Evolutionary conservation across 2,329 filamentous ascomycete genomes (phyloP).

Genomic region (Paecilomyces sp.): DNA sequence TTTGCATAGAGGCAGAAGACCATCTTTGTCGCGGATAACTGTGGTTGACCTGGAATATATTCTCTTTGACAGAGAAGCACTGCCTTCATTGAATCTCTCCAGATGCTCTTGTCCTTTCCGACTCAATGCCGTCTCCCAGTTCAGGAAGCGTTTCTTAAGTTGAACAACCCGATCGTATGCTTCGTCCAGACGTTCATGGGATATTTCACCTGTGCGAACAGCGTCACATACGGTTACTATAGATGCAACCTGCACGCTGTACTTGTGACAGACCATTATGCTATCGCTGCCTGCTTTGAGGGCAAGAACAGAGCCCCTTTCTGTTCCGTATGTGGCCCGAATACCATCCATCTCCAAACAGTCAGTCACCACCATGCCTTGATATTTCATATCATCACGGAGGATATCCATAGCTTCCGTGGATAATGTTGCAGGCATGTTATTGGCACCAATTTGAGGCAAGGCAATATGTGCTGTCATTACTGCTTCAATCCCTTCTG

Average conservation of each 20-base stretch:
- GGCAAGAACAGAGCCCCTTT: constrained; percentile 33
- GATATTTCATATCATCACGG: constrained; percentile 36
- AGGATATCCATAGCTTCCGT: constrained; percentile 30
- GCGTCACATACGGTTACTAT: constrained; percentile 33
- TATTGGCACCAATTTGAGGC: constrained; percentile 24
- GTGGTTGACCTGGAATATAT: constrained; percentile 35
- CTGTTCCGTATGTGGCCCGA: constrained; percentile 33
- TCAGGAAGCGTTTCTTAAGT: constrained; percentile 31
- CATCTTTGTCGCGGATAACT: constrained; percentile 26
- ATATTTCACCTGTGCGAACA: constrained; percentile 26
- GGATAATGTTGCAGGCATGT: constrained; percentile 35
- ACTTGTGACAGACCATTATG: constrained; percentile 41
- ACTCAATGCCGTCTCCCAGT: constrained; percentile 22
- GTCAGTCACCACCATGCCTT: constrained; percentile 39
- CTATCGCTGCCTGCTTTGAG: constrained; percentile 39
- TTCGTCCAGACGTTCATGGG: constrained; percentile 21
- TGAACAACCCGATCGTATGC: constrained; percentile 26
- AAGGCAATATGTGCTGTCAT: constrained; percentile 42
- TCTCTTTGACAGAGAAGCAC: constrained; percentile 21
- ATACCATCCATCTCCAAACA: constrained; percentile 42
- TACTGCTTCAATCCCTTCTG: constrained; percentile 35
- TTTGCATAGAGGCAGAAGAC: constrained; percentile 23
- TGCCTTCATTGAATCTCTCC: constrained; percentile 16
- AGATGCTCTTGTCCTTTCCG: constrained; percentile 12
- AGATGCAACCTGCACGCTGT: constrained; percentile 32